These are phyloP conservation scores for Trametes hirsuta DNA, from an alignment of 1,284 basidiomycete species.

Conservation along the genomic window DNA sequence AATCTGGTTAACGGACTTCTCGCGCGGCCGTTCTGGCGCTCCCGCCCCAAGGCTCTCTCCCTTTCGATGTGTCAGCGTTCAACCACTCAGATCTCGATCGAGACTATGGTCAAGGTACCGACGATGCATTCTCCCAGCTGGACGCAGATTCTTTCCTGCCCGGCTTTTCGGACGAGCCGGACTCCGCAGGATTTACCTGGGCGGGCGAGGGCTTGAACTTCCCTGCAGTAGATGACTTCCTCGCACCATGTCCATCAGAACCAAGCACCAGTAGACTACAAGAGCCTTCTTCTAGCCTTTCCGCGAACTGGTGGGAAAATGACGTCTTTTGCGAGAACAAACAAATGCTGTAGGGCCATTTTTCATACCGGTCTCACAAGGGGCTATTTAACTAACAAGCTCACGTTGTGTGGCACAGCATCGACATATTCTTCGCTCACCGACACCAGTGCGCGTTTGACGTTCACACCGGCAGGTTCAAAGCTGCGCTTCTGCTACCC, in stretches of 20 bases:
- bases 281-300: conserved; percentile 10
- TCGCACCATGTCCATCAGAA: conserved; percentile 17
- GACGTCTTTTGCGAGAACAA: conserved; percentile 39
- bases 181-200: conserved; percentile 10
- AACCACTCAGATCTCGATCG: conserved; percentile 19
- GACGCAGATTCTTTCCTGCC: conserved; percentile 7
- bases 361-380: conserved; percentile 18
- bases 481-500: conserved; percentile 31
- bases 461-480: conserved; percentile 49
- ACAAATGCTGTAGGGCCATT: conserved; percentile 42
- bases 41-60: conserved; percentile 10
- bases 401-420: conserved; percentile 37
- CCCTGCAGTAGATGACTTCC: conserved; percentile 18
- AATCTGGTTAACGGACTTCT: neutral
- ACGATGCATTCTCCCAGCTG: conserved; percentile 3
- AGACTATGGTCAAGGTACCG: conserved; percentile 5
- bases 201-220: conserved; percentile 11
- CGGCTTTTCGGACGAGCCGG: conserved; percentile 3
- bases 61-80: conserved; percentile 20
- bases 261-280: conserved; percentile 18
- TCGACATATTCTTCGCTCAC: conserved; percentile 59
- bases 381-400: conserved; percentile 7
- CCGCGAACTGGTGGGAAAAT: conserved; percentile 32
- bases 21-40: neutral
- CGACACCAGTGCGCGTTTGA: conserved; percentile 63